phyloP scores from a whole-genome alignment of 2,329 filamentous ascomycete species.

The Penicillium aurantiogriseum region DNA sequence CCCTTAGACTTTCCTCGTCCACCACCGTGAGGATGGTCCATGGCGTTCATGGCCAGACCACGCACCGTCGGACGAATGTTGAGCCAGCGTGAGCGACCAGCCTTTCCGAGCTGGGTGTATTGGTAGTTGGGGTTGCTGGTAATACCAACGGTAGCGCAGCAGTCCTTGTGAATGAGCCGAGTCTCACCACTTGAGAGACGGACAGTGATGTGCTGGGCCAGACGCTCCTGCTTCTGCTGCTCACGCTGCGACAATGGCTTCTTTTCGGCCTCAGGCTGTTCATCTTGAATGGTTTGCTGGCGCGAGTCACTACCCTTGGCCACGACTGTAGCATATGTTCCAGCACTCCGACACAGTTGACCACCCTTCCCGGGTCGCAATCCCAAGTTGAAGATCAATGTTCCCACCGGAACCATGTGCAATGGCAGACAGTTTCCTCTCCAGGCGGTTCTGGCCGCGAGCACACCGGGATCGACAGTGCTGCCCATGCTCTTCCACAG shows the following conservation, averaged over 20 bases:
- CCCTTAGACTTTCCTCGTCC: constrained; percentile 99
- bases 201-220: constrained; percentile 76
- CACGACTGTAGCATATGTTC: constrained; percentile 84
- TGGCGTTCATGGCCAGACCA: constrained; percentile 98
- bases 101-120: constrained; percentile 89
- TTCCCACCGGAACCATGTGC: constrained; percentile 95
- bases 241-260: constrained; percentile 40
- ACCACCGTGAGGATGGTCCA: constrained; percentile 97
- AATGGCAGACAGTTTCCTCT: constrained; percentile 92
- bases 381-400: constrained; percentile 85
- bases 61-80: constrained; percentile 93
- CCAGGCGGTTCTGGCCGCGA: constrained; percentile 91
- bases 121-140: constrained; percentile 92
- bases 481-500: constrained; percentile 91
- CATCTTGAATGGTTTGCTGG: constrained; percentile 55
- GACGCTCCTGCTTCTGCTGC: constrained; percentile 52
- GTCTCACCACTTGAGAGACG: constrained; percentile 90
- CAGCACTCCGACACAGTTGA: constrained; percentile 92
- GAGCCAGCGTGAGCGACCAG: constrained; percentile 87
- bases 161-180: constrained; percentile 82
- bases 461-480: constrained; percentile 86
- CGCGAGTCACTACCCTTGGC: constrained; percentile 72
- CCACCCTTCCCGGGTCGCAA: constrained; percentile 68
- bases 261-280: constrained; percentile 40
- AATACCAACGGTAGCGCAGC: constrained; percentile 90